phyloP scores from a whole-genome alignment of 805 yeast species.

The Wickerhamomyces chambardii region DNA sequence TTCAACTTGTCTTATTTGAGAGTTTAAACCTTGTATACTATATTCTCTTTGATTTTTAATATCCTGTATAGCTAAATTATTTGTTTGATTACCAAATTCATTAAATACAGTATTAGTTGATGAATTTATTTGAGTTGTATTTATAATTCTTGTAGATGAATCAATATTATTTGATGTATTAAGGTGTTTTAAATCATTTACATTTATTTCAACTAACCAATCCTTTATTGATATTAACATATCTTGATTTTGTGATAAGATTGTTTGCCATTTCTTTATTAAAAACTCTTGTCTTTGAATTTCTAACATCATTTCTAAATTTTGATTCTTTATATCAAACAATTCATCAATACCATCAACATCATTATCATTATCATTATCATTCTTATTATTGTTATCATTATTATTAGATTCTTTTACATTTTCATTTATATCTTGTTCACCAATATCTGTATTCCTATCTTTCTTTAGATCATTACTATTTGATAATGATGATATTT shows the following conservation, averaged over 20 bases:
- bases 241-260: conserved; percentile 19
- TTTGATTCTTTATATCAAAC: conserved; percentile 11
- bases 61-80: not conserved
- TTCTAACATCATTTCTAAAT: conserved; percentile 16
- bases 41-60: not conserved
- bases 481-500: too few relatives aligned
- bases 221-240: conserved; percentile 13
- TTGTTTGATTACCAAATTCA: too few relatives aligned
- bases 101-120: too few relatives aligned
- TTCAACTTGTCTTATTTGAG: not conserved
- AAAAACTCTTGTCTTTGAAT: conserved; percentile 25
- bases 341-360: conserved; percentile 4
- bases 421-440: too few relatives aligned
- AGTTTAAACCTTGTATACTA: not conserved
- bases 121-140: too few relatives aligned
- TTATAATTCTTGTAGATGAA: too few relatives aligned
- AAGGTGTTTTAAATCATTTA: too few relatives aligned
- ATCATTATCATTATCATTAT: conserved; percentile 5
- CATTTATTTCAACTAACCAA: not conserved
- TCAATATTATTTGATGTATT: too few relatives aligned
- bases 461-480: too few relatives aligned
- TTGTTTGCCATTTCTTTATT: conserved; percentile 15
- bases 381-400: not conserved
- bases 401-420: too few relatives aligned
- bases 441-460: conserved; percentile 16